Evolutionary conservation across 2,329 filamentous ascomycete genomes (phyloP).

Genomic region (Coniochaeta hoffmannii): DNA sequence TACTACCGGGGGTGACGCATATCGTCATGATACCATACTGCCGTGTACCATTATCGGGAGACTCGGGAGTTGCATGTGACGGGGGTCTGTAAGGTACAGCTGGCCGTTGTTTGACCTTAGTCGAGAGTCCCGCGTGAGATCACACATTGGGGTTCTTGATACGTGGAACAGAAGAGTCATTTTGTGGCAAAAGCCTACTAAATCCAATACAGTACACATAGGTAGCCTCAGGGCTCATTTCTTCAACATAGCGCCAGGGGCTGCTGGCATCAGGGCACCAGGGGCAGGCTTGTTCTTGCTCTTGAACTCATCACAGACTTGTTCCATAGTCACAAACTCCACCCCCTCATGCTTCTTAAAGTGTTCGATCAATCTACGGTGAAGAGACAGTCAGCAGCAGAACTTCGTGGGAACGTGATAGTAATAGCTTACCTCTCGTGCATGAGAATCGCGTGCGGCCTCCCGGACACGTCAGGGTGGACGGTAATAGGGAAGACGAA

Average conservation of each 20-base stretch:
- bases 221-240: slow-evolving; percentile 16
- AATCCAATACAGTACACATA: neutral
- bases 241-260: slow-evolving; percentile 43
- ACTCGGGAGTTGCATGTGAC: too few species aligned
- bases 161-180: neutral
- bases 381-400: neutral
- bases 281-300: slow-evolving; percentile 48
- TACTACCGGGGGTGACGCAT: too few species aligned
- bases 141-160: neutral
- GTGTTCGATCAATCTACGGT: slow-evolving; percentile 47
- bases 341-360: slow-evolving; percentile 56
- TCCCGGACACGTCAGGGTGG: slow-evolving; percentile 64
- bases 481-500: slow-evolving; percentile 74
- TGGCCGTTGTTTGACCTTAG: too few species aligned
- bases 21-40: too few species aligned
- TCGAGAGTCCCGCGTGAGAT: too few species aligned
- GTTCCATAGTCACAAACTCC: slow-evolving; percentile 61
- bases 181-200: neutral
- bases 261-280: slow-evolving; percentile 55
- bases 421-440: slow-evolving; percentile 52
- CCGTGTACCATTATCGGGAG: too few species aligned
- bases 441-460: slow-evolving; percentile 65
- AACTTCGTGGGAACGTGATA: neutral
- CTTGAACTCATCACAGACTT: slow-evolving; percentile 70
- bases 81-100: too few species aligned